Conservation (phyloP, 495 filamentous ascomycete species). For the Hypoxylon rickii region DNA sequence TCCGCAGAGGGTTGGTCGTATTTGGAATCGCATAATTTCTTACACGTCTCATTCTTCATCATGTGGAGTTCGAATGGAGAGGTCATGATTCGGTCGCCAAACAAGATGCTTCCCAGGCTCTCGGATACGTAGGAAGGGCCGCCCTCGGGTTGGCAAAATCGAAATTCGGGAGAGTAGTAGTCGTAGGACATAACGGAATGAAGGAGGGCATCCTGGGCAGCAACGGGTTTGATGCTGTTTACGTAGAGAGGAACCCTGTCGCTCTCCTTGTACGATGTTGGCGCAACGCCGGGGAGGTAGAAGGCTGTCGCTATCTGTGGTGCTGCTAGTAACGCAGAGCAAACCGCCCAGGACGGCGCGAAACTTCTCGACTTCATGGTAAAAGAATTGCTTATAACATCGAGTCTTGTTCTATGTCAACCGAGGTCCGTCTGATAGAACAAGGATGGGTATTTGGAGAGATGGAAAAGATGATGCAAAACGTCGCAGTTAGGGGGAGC, state of each 20-base stretch:
- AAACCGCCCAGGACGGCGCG: constrained; percentile 53
- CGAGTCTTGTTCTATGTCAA: constrained; percentile 12
- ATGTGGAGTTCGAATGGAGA: constrained; percentile 89
- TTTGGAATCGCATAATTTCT: constrained; percentile 68
- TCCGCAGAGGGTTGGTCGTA: constrained; percentile 71
- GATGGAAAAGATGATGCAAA: not conserved
- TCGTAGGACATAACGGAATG: constrained; percentile 93
- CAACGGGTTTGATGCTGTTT: constrained; percentile 85
- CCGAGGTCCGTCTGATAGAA: not conserved
- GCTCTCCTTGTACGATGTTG: constrained; percentile 80
- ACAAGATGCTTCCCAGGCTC: constrained; percentile 93
- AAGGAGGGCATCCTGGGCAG: constrained; percentile 75
- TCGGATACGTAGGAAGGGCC: constrained; percentile 78
- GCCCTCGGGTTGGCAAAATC: constrained; percentile 79
- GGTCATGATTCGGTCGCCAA: constrained; percentile 92
- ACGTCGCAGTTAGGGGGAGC: not conserved
- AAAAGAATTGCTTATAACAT: constrained; percentile 18
- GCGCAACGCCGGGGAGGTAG: constrained; percentile 94
- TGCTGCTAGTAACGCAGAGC: constrained; percentile 49
- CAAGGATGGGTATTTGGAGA: not conserved
- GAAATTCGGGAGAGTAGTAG: constrained; percentile 87
- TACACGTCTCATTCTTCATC: constrained; percentile 83
- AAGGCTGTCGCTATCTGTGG: constrained; percentile 72
- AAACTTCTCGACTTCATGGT: constrained; percentile 54
- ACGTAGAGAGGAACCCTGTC: constrained; percentile 87